Evolutionary conservation across 1,139 yeast species (phyloP), one percentile per base, ranked within the genome.

Genomic region (Blastobotrys proliferans): DNA sequence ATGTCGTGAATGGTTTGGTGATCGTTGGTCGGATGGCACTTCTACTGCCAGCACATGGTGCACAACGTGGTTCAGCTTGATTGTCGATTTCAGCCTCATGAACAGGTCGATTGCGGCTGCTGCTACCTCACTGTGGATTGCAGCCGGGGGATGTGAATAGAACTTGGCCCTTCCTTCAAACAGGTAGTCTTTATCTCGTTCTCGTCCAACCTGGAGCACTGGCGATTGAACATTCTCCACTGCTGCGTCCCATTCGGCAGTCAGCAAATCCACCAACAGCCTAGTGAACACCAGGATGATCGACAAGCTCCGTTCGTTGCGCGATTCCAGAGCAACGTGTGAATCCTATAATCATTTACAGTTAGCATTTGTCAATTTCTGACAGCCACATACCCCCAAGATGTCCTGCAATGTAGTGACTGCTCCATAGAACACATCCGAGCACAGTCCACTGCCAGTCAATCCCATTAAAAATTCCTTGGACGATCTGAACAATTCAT

Each of bases 171-270:
- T 32, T 4, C 51, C 47, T 20, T 48, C 41, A 29, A 39, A 57
- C 21, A 21, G 28, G 51, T 53, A 47, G 48, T 53, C 38, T 49
- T 54, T 29, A 47, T 53, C 31, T 21, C 10, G 56, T 55, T 45
- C 61, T 60, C 49, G 47, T 48, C 24, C 56, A 30, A 34, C 30
- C 9, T 35, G 39, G 3, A 39, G 38, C 3, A 25, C 34, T 6
- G 10, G 21, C 14, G 22, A 10, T 16, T 37, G 45, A 6, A 38
- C 37, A 16, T 14, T 30, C 1, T 41, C 42, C 9, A 35, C 38
- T 2, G 43, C 45, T 3, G 40, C 24, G 49, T 44, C 50, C 70
- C 70, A 66, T 43, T 63, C 66, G 3, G 57, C 52, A 37, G 60
- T 56, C 2, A 62, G 51, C 31, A 60, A 46, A 27, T 63, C 65